These are phyloP conservation scores for Orbilia javanica DNA, from an alignment of 2,329 filamentous ascomycete species.

Conservation along the genomic window DNA sequence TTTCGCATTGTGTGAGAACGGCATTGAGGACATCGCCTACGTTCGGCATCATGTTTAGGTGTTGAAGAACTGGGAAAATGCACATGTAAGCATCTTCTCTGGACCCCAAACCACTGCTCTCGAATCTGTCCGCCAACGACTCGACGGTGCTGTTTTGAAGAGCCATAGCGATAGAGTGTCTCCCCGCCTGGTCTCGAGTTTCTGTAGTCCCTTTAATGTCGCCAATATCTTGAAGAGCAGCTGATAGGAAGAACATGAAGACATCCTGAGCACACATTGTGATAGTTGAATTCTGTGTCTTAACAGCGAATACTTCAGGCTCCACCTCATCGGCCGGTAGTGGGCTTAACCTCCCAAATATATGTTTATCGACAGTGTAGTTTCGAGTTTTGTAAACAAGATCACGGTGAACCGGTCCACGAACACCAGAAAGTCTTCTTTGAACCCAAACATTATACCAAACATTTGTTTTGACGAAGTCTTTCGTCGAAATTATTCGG, in stretches of 20 bases:
- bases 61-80: constrained; percentile 62
- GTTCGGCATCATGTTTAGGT: constrained; percentile 30
- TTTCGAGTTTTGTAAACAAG: constrained; percentile 6
- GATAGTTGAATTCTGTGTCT: constrained; percentile 32
- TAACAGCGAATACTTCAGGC: constrained; percentile 4
- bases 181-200: constrained; percentile 1
- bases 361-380: constrained; percentile 26
- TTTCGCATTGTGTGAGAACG: constrained; percentile 14
- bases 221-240: constrained; percentile 15
- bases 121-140: constrained; percentile 60
- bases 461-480: constrained; percentile 17
- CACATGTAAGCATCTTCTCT: constrained; percentile 62
- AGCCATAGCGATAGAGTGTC: constrained; percentile 8
- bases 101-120: constrained; percentile 60
- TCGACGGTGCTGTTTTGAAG: constrained; percentile 36
- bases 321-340: background rate
- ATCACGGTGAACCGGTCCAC: background rate
- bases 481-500: constrained; percentile 32
- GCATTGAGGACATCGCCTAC: constrained; percentile 33
- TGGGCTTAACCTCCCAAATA: constrained; percentile 26
- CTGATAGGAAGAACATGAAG: constrained; percentile 47
- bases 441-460: constrained; percentile 47
- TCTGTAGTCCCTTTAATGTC: constrained; percentile 36
- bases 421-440: background rate
- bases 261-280: constrained; percentile 52